A percentile compares a stretch with the other conserved stretches of the same genome.
Evolutionary conservation across 176 grass and related monocot species (phyloP).

Genomic region (Cenchrus fungigraminus): DNA sequence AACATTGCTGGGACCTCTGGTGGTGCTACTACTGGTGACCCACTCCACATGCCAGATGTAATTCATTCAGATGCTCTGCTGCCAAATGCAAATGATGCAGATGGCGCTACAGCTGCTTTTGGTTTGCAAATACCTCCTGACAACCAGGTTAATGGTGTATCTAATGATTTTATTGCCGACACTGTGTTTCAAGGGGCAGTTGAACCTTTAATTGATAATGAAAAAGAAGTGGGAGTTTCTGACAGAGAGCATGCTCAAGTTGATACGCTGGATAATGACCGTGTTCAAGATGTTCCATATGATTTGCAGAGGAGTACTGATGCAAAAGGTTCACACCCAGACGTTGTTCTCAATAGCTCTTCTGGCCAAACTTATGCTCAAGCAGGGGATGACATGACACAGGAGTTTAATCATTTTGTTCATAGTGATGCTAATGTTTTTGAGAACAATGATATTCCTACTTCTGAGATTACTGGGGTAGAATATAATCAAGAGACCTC

Average conservation of each 20-base stretch:
- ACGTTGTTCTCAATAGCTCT: slow-evolving; percentile 44
- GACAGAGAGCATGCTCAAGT: slow-evolving; percentile 41
- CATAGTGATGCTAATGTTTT: slow-evolving; percentile 30
- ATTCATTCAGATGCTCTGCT: slow-evolving; percentile 16
- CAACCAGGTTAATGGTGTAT: slow-evolving; percentile 34
- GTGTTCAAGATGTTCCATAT: slow-evolving; percentile 43
- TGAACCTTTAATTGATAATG: slow-evolving; percentile 28
- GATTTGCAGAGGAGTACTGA: slow-evolving; percentile 50
- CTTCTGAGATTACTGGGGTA: slow-evolving; percentile 46
- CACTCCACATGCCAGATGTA: slow-evolving; percentile 37
- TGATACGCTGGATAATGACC: slow-evolving; percentile 37
- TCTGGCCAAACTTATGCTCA: slow-evolving; percentile 27
- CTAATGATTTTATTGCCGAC: slow-evolving; percentile 35
- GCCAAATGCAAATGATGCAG: slow-evolving; percentile 21
- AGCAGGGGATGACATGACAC: slow-evolving; percentile 33
- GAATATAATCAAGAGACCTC: slow-evolving; percentile 45
- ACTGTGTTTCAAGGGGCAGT: slow-evolving; percentile 33
- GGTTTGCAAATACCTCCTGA: slow-evolving; percentile 36
- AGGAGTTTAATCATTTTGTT: slow-evolving; percentile 41
- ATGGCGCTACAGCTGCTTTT: slow-evolving; percentile 25
- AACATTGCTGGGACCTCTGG: slow-evolving; percentile 37
- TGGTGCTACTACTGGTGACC: slow-evolving; percentile 34
- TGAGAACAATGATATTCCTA: slow-evolving; percentile 54
- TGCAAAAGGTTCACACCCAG: slow-evolving; percentile 27
- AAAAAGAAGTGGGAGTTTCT: slow-evolving; percentile 32